Evolutionary conservation across 176 grass and related monocot species (phyloP), one percentile per base, ranked within the genome.

Genomic region (Puccinellia tenuiflora): DNA sequence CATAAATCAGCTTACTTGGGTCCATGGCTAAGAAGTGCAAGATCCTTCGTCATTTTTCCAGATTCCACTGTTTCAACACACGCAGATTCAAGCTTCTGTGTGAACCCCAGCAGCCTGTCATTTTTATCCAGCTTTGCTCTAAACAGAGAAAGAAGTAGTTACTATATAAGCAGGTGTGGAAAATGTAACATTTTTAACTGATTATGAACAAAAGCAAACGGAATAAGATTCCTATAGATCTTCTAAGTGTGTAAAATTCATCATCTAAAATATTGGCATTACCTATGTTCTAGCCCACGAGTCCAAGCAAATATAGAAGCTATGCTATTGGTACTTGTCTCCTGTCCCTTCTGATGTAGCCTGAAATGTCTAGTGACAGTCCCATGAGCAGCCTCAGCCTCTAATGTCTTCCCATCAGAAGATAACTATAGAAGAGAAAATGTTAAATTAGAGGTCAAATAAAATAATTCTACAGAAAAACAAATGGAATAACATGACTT

Each of bases 221-320:
- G 20, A 30, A 48, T 8, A 68, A 57, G 25, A 77, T 48, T 50
- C 0, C 33, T 28, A 59, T 6, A 76, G 14, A 17, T 40, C 12
- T 33, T 63, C 40, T 40, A 69, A 46, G 17, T 38, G 38, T 52
- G 35, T 45, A 38, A 71, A 66, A n/a, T 20, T 67, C 26, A 67
- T 67, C 7, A 7, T 56, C 68, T 66, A 50, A 6, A 73, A 37
- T 79, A 83, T 43, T 73, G 11, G 33, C 24, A 55, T 73, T 78
- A 95, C 96, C 96, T 95, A 80, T 99, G 96, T 18, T 89, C 87
- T 66, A 99, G 93, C 64, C 96, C 96, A 83, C 96, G 91, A 28
- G 93, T 95, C 96, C 96, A 99, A 72, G 96, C 96, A 83, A 95
- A 99, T 56, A 99, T 99, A 66, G 93, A 99, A 66, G 96, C 96